Conservation (phyloP, 2,329 filamentous ascomycete genomes). For the Akanthomyces lecanii region DNA sequence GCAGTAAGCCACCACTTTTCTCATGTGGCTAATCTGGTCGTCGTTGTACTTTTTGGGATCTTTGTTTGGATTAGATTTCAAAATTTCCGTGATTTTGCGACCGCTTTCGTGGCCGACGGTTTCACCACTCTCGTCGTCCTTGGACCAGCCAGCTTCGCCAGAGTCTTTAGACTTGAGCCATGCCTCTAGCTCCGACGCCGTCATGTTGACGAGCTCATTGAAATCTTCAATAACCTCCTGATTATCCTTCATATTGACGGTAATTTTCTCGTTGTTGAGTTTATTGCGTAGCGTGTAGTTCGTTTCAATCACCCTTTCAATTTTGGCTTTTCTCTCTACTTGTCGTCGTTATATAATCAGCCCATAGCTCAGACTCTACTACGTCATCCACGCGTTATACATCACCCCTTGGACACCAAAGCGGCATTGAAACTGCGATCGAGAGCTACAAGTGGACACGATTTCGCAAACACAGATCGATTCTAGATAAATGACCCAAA, state of each 20-base stretch:
- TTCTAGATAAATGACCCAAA: not conserved
- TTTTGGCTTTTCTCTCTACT: not conserved
- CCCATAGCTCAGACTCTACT: not conserved
- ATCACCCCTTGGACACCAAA: not conserved
- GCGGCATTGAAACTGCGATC: not conserved
- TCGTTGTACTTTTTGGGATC: slow-evolving; percentile 53
- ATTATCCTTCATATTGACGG: slow-evolving; percentile 23
- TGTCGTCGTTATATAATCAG: not conserved
- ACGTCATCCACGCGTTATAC: slow-evolving; percentile 10
- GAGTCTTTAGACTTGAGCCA: slow-evolving; percentile 60
- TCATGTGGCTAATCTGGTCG: slow-evolving; percentile 54
- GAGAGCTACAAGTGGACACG: not conserved
- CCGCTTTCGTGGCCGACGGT: slow-evolving; percentile 62
- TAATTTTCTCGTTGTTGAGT: not conserved
- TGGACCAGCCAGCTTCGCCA: slow-evolving; percentile 54
- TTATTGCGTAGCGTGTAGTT: not conserved
- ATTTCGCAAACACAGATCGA: not conserved
- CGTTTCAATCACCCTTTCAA: not conserved
- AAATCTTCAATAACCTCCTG: slow-evolving; percentile 49
- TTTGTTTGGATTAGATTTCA: slow-evolving; percentile 58
- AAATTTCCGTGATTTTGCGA: slow-evolving; percentile 58
- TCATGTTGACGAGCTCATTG: slow-evolving; percentile 65
- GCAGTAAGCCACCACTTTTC: slow-evolving; percentile 60
- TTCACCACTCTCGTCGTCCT: slow-evolving; percentile 54
- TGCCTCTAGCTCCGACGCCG: slow-evolving; percentile 52